These are phyloP conservation scores for Epichloe baconii DNA, from an alignment of 2,329 filamentous ascomycete genomes.

Conservation along the genomic window DNA sequence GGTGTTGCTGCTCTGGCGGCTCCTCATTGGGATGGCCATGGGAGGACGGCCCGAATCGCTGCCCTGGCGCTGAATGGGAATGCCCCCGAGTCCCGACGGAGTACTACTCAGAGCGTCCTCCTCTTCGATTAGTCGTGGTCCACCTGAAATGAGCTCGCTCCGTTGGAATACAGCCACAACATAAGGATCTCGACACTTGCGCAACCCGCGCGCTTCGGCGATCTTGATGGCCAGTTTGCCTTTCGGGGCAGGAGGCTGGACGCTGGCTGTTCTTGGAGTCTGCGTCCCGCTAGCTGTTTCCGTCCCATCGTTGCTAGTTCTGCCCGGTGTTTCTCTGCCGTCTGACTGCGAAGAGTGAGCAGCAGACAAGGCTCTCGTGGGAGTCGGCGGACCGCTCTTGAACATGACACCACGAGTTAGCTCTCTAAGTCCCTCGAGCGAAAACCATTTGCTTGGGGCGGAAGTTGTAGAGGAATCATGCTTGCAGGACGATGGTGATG, in stretches of 20 bases:
- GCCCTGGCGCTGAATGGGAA: slow-evolving; percentile 54
- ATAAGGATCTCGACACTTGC: slow-evolving; percentile 78
- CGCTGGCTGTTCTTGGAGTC: slow-evolving; percentile 38
- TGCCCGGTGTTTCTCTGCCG: slow-evolving; percentile 25
- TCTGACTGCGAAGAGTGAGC: slow-evolving; percentile 40
- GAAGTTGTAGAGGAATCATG: slow-evolving; percentile 33
- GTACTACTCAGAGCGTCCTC: slow-evolving; percentile 36
- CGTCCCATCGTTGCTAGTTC: slow-evolving; percentile 27
- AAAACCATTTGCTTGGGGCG: slow-evolving; percentile 41
- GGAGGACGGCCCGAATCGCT: slow-evolving; percentile 69
- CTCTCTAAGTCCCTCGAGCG: slow-evolving; percentile 61
- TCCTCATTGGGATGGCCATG: slow-evolving; percentile 95
- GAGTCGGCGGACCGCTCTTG: slow-evolving; percentile 90
- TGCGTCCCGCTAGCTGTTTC: slow-evolving; percentile 35
- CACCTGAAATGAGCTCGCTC: slow-evolving; percentile 88
- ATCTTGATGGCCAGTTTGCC: slow-evolving; percentile 88
- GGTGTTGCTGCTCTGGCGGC: slow-evolving; percentile 91
- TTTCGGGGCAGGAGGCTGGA: slow-evolving; percentile 58
- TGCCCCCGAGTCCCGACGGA: slow-evolving; percentile 39
- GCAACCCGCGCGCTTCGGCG: slow-evolving; percentile 67
- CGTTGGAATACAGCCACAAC: slow-evolving; percentile 94
- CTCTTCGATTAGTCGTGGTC: slow-evolving; percentile 53
- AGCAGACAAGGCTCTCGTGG: slow-evolving; percentile 71
- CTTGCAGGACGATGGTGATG: slow-evolving; percentile 20
- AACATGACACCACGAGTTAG: slow-evolving; percentile 65